Evolutionary conservation across 2,329 filamentous ascomycete genomes (phyloP), one percentile per base, ranked within the genome.

Genomic region (Lasiodiplodia citricola): DNA sequence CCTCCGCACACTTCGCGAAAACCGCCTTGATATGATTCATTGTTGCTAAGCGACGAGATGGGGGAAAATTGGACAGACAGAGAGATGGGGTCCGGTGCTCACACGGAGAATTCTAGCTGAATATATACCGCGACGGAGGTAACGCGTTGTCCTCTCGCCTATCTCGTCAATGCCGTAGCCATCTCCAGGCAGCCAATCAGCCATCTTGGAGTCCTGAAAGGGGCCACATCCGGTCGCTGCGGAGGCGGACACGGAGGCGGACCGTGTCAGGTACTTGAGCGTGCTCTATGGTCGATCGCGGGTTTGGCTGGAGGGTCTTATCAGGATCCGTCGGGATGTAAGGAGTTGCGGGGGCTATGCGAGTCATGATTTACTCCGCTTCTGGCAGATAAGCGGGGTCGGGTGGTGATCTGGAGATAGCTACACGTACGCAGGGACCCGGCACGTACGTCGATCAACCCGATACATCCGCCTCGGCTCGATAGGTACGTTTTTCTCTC

Each of bases 231-330:
- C 60, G 60, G 28, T 38, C 13, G 10, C 14, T 14, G 25, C 57
- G 44, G 60, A 54, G 60, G 60, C 60, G 60, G 60, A 64, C 31
- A 35, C 60, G 60, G 60, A 64, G 60, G 47, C 60, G 60, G 60
- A n/a, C 47, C 47, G 60, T 64, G 60, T 64, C 47, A 50, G 41
- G 44, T 64, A 35, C 38, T 21, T 35, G 58, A 21, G 18, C 23
- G 18, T 21, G 58, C n/a, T 62, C 38, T 31, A 13, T 13, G 23
- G 58, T 35, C 41, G 44, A 25, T 21, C 4, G 41, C 58, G 21
- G 58, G 18, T 23, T 51, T 44, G 58, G 44, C 58, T 50, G 44
- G 21, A 28, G 58, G 31, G n/a, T 38, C 31, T 64, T 64, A 52
- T 64, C 60, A 52, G 47, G 60, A 25, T 11, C 60, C 60, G 60